These are phyloP conservation scores for Leptosphaerulina australis DNA, from an alignment of 2,329 filamentous ascomycete species.

Conservation along the genomic window DNA sequence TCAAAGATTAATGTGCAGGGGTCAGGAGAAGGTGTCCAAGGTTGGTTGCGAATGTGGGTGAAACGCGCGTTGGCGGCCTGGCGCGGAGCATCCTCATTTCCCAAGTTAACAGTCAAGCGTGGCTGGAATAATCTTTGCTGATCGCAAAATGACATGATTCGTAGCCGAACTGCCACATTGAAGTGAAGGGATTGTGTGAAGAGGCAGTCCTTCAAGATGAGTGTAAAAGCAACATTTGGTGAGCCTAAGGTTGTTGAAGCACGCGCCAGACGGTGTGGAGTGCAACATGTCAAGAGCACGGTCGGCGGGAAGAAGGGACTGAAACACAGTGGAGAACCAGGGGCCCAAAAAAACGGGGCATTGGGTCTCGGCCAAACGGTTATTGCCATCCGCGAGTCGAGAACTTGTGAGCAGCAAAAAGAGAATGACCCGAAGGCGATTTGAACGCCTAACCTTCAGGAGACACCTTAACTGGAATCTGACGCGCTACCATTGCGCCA, in stretches of 20 bases:
- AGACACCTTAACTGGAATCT: constrained; percentile 23
- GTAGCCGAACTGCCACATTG: background rate
- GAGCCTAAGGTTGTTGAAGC: background rate
- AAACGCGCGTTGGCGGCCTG: constrained; percentile 28
- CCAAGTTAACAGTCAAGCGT: constrained; percentile 1
- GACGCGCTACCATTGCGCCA: constrained; percentile 25
- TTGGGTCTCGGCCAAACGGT: background rate
- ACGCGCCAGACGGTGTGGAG: constrained; percentile 3
- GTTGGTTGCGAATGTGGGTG: constrained; percentile 22
- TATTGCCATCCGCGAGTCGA: background rate
- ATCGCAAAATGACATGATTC: background rate
- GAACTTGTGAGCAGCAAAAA: background rate
- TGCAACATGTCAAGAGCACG: constrained; percentile 1
- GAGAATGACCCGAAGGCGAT: constrained; percentile 21
- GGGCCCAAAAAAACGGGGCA: constrained; percentile 11
- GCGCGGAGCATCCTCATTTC: constrained; percentile 20
- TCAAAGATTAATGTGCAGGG: constrained; percentile 20
- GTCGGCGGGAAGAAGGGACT: constrained; percentile 5
- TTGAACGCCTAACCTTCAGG: constrained; percentile 25
- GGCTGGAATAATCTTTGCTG: background rate
- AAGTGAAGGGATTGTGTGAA: background rate
- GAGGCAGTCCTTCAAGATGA: background rate
- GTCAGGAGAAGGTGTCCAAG: constrained; percentile 27
- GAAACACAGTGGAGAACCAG: constrained; percentile 10
- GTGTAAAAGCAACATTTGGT: background rate